A percentile compares a stretch with the other conserved stretches of the same genome.
These are phyloP conservation scores for Craterostigma plantagineum DNA, from an alignment of 257 asterid genomes.

Conservation along the genomic window DNA sequence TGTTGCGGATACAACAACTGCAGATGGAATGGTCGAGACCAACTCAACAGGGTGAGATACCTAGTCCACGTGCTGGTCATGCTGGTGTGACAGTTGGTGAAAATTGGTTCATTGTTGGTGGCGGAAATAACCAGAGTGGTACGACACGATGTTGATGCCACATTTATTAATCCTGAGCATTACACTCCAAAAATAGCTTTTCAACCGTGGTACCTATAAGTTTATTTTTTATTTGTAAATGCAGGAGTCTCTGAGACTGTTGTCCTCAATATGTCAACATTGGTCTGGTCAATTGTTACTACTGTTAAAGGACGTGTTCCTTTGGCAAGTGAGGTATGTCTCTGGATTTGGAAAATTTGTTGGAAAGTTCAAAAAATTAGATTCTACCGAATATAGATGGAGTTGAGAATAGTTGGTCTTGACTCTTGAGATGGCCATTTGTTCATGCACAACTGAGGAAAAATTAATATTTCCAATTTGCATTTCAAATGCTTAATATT, in stretches of 20 bases:
- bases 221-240: conserved; percentile 9
- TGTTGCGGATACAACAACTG: conserved; percentile 6
- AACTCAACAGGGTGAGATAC: conserved; percentile 86
- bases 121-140: conserved; percentile 94
- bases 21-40: conserved; percentile 99
- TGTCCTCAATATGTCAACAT: conserved; percentile 89
- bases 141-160: conserved; percentile 8
- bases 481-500: too few species aligned
- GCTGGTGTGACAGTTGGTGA: conserved; percentile 90
- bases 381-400: background rate
- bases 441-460: too few species aligned
- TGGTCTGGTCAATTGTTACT: conserved; percentile 79
- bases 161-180: conserved; percentile 6
- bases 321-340: conserved; percentile 93
- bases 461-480: too few species aligned
- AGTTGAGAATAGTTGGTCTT: too few species aligned
- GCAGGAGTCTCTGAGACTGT: conserved; percentile 90
- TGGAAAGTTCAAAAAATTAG: conserved; percentile 6
- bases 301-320: conserved; percentile 85
- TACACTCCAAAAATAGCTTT: too few species aligned
- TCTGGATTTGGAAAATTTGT: conserved; percentile 7
- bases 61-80: conserved; percentile 97
- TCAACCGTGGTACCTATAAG: background rate
- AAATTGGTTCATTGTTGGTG: conserved; percentile 95
- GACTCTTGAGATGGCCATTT: too few species aligned